Evolutionary conservation across 805 yeast genomes (phyloP), one percentile per base, ranked within the genome.

Genomic region (Saccharomycopsis selenospora): DNA sequence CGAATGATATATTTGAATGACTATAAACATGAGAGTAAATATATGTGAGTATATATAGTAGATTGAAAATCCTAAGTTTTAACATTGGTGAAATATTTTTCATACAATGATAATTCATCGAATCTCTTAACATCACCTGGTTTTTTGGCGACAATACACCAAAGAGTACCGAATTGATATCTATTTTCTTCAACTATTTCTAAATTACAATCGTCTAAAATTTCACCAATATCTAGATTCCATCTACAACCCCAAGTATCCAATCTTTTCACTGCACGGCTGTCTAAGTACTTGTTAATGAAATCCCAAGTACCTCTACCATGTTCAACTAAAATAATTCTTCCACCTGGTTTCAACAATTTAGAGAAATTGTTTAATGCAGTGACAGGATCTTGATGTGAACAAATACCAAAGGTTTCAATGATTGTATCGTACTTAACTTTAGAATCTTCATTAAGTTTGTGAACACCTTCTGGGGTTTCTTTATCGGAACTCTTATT

Each of bases 211-310:
- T 79, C 80, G 61, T 85, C 90, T 24, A 93, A 73, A 36, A 93
- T 71, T 57, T 84, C 95, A 22, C 90, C 95, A 56, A 93, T 86
- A 61, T 93, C 98, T 54, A 93, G 69, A 61, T 93, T 93, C 97
- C 98, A 93, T 60, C 98, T 72, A 65, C 99, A 93, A 1, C 96
- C 99, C 97, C 98, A 93, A 2, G 82, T 79, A 51, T 83, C 77
- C 67, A 90, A 77, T 65, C 96, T 82, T 56, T 79, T 77, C 53
- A 79, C 89, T 3, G 96, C 90, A 54, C 93, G 73, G 52, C 78
- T 77, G 63, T 93, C 97, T 63, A 93, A 70, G 48, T 84, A 79
- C 25, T 78, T 75, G 65, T 93, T 93, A 56, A 93, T 76, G 46
- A 82, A 77, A 46, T 79, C 82, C 69, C 81, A 88, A 0, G 79